Evolutionary conservation across 441 rosid species (phyloP).

Genomic region (Erodium texanum): DNA sequence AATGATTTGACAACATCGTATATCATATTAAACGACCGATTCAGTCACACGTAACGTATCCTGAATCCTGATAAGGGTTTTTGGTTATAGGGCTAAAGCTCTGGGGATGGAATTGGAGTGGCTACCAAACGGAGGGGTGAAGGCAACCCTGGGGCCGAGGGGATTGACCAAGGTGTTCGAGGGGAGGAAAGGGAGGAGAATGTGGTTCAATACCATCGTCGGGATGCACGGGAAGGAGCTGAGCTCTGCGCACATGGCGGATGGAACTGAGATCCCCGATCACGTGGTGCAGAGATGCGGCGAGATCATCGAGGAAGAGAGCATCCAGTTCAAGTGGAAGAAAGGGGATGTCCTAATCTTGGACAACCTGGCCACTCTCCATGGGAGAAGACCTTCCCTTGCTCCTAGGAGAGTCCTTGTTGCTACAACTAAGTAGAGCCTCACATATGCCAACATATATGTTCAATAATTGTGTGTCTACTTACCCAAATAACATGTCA

Average conservation of each 20-base stretch:
- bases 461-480: no score
- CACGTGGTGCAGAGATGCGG: slow-evolving; percentile 43
- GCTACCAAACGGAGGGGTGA: slow-evolving; percentile 43
- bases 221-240: slow-evolving; percentile 57
- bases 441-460: background rate
- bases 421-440: slow-evolving; percentile 20
- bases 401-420: slow-evolving; percentile 54
- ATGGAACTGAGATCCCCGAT: slow-evolving; percentile 44
- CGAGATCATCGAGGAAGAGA: slow-evolving; percentile 60
- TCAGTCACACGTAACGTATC: background rate
- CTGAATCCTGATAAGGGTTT: background rate
- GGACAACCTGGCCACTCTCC: slow-evolving; percentile 52
- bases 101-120: slow-evolving; percentile 57
- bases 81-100: slow-evolving; percentile 29
- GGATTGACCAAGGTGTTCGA: slow-evolving; percentile 46
- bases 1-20: no score
- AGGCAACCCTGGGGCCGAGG: slow-evolving; percentile 35
- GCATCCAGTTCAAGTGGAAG: slow-evolving; percentile 65
- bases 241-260: slow-evolving; percentile 50
- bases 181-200: slow-evolving; percentile 55
- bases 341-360: slow-evolving; percentile 56
- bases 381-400: slow-evolving; percentile 54
- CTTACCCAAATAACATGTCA: background rate
- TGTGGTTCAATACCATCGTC: slow-evolving; percentile 61
- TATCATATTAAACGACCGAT: no score